Evolutionary conservation across 2,329 filamentous ascomycete genomes (phyloP), one percentile per base, ranked within the genome.

Genomic region (Nemania serpens): DNA sequence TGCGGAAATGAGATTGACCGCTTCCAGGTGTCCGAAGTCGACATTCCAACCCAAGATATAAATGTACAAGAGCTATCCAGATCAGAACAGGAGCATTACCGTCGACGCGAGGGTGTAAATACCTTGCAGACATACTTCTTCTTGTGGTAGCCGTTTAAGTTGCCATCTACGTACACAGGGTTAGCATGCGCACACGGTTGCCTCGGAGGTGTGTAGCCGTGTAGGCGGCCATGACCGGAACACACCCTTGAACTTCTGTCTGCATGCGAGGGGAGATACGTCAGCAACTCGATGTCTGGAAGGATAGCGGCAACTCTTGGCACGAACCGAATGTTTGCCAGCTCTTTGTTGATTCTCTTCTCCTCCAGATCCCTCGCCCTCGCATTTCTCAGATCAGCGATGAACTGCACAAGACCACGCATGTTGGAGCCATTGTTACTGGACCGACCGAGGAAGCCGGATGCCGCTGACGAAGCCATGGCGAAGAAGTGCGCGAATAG

Each of bases 121-220:
- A 87, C 85, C 82, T 99, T 99, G 91, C 95, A 99, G 68, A 99
- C 95, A 75, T 99, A 99, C 90, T 99, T 99, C 85, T 99, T 99
- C 83, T 96, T 97, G 82, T 97, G 93, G 75, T 99, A 99, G 68
- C 95, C 96, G 74, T 90, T 97, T 60, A 99, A 81, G 74, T 85
- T 95, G 66, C 93, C 93, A 76, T 95, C 91, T 88, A 61, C 6
- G 50, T 25, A 50, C 46, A 58, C 17, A n/a, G 49, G 59, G 76
- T 72, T 63, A 69, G 63, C 20, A 62, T 36, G 47, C 50, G 54
- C 46, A 56, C 55, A 17, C 43, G 41, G 53, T 56, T 29, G 17
- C 18, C 37, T 51, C 39, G 34, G 42, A 41, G 18, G 5, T 41
- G 37, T n/a, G 58, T 20, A 29, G 25, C 25, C 25, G 4, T 43